Evolutionary conservation across 441 rosid species (phyloP).

Genomic region (Pelargonium citronellum): DNA sequence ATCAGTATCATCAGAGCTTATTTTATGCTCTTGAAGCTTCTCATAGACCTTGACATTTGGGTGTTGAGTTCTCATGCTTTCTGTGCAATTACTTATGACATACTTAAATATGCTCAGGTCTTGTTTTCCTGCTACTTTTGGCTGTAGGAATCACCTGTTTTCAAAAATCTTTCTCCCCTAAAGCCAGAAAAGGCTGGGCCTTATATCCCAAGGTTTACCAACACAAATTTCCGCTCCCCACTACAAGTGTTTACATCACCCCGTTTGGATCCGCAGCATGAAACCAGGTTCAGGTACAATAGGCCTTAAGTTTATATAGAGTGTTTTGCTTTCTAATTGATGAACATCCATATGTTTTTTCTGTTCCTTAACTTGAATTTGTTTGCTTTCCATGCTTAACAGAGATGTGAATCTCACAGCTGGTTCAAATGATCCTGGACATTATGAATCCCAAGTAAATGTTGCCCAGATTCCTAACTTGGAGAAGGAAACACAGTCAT

Average conservation of each 20-base stretch:
- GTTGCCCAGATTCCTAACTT: slow-evolving; percentile 2
- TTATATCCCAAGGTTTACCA: slow-evolving; percentile 13
- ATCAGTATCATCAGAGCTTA: too few species aligned
- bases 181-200: neutral
- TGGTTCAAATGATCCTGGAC: slow-evolving; percentile 13
- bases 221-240: slow-evolving; percentile 17
- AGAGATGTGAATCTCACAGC: slow-evolving; percentile 22
- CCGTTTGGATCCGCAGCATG: slow-evolving; percentile 16
- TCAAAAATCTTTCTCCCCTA: neutral
- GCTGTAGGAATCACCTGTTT: neutral
- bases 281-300: slow-evolving; percentile 15
- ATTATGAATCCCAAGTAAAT: neutral
- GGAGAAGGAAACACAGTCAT: slow-evolving; percentile 18
- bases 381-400: slow-evolving; percentile 13
- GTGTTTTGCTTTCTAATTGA: neutral
- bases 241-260: slow-evolving; percentile 32
- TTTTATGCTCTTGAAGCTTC: too few species aligned
- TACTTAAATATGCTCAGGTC: too few species aligned
- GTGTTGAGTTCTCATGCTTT: too few species aligned
- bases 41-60: too few species aligned
- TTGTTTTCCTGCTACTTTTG: neutral
- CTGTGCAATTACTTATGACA: too few species aligned
- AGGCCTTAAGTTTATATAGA: slow-evolving; percentile 19
- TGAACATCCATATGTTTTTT: neutral
- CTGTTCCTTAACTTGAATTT: too few species aligned